A percentile compares a stretch with the other conserved stretches of the same genome.
These are phyloP conservation scores for Aspergillus puulaauensis DNA, from an alignment of 2,329 filamentous ascomycete species.

Conservation along the genomic window DNA sequence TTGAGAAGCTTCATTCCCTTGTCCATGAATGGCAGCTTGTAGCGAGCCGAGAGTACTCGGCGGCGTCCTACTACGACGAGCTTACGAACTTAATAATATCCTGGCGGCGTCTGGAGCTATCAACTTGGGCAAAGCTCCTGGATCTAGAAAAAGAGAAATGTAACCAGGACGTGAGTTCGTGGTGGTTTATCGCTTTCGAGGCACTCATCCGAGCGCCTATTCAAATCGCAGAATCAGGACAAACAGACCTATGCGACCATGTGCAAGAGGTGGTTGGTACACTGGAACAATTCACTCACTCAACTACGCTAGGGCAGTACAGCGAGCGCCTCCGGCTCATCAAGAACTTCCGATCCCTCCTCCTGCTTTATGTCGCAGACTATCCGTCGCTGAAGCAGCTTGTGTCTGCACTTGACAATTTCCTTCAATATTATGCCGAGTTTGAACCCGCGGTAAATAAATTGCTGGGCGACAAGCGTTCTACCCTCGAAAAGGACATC, in stretches of 20 bases:
- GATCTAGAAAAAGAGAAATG: conserved; percentile 79
- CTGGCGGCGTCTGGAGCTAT: conserved; percentile 88
- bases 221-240: conserved; percentile 59
- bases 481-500: conserved; percentile 82
- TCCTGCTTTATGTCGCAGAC: conserved; percentile 61
- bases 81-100: conserved; percentile 78
- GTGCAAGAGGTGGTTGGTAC: conserved; percentile 69
- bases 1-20: conserved; percentile 81
- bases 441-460: conserved; percentile 68
- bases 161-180: conserved; percentile 74
- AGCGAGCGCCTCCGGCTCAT: conserved; percentile 70
- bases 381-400: conserved; percentile 60
- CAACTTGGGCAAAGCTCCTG: conserved; percentile 86
- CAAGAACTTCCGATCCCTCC: conserved; percentile 59
- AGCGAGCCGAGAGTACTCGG: conserved; percentile 76
- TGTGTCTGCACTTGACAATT: conserved; percentile 68
- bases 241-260: conserved; percentile 64
- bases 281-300: conserved; percentile 75
- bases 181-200: conserved; percentile 98
- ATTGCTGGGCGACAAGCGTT: conserved; percentile 65
- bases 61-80: conserved; percentile 68
- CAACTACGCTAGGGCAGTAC: conserved; percentile 80
- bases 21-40: conserved; percentile 96
- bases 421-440: conserved; percentile 71
- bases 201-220: conserved; percentile 76